phyloP scores from a whole-genome alignment of 352 stramenopile species.

The Phytophthora fragariaefolia region DNA sequence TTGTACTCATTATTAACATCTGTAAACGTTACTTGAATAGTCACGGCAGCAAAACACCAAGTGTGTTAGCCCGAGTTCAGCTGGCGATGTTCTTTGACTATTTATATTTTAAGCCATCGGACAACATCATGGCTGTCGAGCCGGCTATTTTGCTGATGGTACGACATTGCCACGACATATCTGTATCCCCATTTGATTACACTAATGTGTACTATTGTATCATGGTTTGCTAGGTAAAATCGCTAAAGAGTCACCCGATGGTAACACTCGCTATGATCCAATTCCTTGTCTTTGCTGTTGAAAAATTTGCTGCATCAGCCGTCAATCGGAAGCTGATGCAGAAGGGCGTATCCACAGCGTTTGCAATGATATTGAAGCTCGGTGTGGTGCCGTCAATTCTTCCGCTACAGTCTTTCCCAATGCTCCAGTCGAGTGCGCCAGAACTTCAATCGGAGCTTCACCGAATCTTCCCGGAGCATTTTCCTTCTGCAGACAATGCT shows the following conservation, averaged over 20 bases:
- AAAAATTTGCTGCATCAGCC: conserved; percentile 83
- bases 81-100: conserved; percentile 91
- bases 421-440: conserved; percentile 68
- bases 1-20: conserved; percentile 4
- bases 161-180: conserved; percentile 1
- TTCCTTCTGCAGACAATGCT: conserved; percentile 64
- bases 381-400: conserved; percentile 75
- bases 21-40: conserved; percentile 16
- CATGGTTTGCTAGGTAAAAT: conserved; percentile 64
- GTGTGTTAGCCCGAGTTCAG: conserved; percentile 73
- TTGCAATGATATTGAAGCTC: conserved; percentile 77
- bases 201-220: conserved; percentile 7
- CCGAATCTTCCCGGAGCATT: conserved; percentile 87
- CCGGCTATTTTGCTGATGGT: conserved; percentile 87
- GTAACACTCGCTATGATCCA: conserved; percentile 87
- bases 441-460: conserved; percentile 77
- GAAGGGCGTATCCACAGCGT: conserved; percentile 82
- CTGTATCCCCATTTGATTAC: not conserved
- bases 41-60: conserved; percentile 73
- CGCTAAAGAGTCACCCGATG: conserved; percentile 84
- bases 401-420: conserved; percentile 78
- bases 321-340: conserved; percentile 83
- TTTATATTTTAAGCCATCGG: conserved; percentile 80
- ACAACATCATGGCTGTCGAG: conserved; percentile 88
- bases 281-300: conserved; percentile 85